These are phyloP conservation scores for Rhizophagus clarus DNA, from an alignment of 192 early-diverging fungal species.

Conservation along the genomic window DNA sequence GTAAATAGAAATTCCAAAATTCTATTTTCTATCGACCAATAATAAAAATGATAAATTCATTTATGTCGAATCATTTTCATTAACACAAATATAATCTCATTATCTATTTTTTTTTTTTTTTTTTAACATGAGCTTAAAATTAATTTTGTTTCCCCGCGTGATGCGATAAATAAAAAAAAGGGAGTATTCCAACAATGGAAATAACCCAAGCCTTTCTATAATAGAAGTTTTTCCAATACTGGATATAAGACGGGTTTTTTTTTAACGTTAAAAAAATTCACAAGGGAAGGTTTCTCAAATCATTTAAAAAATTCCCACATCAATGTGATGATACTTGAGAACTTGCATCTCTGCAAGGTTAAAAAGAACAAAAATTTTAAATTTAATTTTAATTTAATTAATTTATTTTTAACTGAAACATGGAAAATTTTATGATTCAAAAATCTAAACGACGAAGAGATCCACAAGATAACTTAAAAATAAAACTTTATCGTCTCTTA, in stretches of 20 bases:
- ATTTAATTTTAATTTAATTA: no score
- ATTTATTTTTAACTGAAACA: no score
- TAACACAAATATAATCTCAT: not conserved
- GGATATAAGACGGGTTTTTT: not conserved
- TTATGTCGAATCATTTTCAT: not conserved
- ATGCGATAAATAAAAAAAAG: not conserved
- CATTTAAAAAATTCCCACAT: not conserved
- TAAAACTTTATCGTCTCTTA: no score
- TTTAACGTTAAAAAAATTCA: not conserved
- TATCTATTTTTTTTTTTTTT: not conserved
- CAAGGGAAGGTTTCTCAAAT: not conserved
- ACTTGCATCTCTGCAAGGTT: not conserved
- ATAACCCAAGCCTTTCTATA: not conserved
- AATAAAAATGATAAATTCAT: no score
- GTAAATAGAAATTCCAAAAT: no score
- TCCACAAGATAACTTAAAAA: no score
- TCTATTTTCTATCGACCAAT: no score
- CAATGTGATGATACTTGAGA: not conserved
- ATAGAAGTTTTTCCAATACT: not conserved
- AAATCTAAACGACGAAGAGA: no score
- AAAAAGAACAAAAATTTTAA: not conserved
- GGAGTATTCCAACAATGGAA: constrained; percentile 5
- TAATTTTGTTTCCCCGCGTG: not conserved
- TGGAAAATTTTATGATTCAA: no score
- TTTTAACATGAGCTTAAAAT: not conserved